Evolutionary conservation across 2,329 filamentous ascomycete species (phyloP), one percentile per base, ranked within the genome.

Genomic region (Grosmannia huntii): DNA sequence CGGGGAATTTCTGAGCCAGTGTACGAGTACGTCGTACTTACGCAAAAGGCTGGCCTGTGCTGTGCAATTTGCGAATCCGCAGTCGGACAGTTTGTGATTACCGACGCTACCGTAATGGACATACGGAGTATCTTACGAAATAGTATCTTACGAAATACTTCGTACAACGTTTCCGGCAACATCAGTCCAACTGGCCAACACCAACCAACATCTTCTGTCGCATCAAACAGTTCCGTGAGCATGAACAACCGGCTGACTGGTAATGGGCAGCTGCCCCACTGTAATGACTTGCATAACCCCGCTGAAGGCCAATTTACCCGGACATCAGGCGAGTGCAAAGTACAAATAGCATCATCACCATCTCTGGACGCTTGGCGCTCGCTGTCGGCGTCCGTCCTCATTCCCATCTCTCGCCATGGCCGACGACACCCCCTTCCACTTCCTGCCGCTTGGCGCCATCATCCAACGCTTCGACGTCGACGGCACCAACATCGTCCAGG

Each of bases 401-500:
- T 3, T 21, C 12, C 16, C 21, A 23, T 14, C 21, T 11, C 16
- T 14, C 25, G 7, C 14, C 51, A 53, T 36, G 28, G 10, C 28
- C 3, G 7, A 78, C 50, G 80, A 78, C 50, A 80, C 50, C 12
- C 10, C 31, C 16, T 53, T 85, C 66, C 76, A 78, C 50, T 89
- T 92, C 72, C 76, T 92, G 61, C 84, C 87, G 27, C 77, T 89
- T 55, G 88, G 88, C 62, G 88, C 86, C 66, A 88, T 89, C 68
- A 85, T 94, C 68, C 85, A 96, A 70, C 82, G 87, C 67, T 86
- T 96, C 75, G 80, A 78, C 53, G 81, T 97, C 64, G 86, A 80
- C 60, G 86, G 83, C 62, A 75, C 82, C 68, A 94, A 96, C 75
- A 94, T 99, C 64, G 91, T 96, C 25, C 87, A 94, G 65, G 85